A percentile compares a stretch with the other conserved stretches of the same genome.
Conservation (phyloP, 2,329 filamentous ascomycete species). For the Colletotrichum endophyticum region DNA sequence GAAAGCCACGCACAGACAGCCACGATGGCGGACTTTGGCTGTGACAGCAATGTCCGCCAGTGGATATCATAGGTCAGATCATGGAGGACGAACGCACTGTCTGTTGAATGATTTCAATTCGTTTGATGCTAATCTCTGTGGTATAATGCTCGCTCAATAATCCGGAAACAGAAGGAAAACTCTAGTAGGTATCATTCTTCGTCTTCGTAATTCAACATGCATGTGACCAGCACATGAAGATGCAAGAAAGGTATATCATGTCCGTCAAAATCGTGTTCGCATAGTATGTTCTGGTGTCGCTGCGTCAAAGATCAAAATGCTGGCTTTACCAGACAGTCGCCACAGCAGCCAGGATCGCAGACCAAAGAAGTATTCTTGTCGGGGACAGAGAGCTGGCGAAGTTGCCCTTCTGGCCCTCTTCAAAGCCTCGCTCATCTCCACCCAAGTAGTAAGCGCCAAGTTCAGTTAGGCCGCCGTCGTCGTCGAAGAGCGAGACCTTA, state of each 20-base stretch:
- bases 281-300: fast-evolving
- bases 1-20: neutral
- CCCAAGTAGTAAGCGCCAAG: conserved; percentile 43
- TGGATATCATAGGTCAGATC: fast-evolving
- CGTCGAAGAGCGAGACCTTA: conserved; percentile 39
- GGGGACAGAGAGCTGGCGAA: neutral
- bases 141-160: neutral
- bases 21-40: neutral
- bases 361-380: neutral
- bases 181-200: neutral
- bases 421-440: conserved; percentile 40
- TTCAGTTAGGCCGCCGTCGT: conserved; percentile 40
- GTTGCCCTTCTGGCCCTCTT: conserved; percentile 29
- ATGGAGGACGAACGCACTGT: neutral
- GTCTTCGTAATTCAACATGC: neutral
- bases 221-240: neutral
- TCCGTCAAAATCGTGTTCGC: neutral
- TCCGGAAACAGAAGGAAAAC: neutral
- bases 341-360: neutral
- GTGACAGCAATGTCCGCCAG: neutral
- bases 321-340: neutral
- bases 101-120: neutral
- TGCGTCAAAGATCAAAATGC: neutral
- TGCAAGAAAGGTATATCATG: neutral
- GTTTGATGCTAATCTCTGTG: neutral